Base-by-base conservation (phyloP, 257 asterid genomes). In the Asclepias syriaca region DNA sequence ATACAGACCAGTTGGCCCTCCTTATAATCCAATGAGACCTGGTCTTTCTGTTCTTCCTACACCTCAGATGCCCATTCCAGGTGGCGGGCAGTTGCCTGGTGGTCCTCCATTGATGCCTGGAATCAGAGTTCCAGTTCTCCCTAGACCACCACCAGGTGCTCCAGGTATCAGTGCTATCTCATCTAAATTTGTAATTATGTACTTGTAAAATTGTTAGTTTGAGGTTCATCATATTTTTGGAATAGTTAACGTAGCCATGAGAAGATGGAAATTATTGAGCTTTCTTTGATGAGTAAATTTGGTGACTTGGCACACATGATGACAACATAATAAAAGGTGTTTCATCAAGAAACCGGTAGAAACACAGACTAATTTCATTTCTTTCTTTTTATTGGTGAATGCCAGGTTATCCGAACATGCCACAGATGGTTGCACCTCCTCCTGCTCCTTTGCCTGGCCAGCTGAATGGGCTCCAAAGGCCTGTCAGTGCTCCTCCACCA, bases 71-170 rank as follows among this genome's bases (percentile, higher is more conserved):
- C 78, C 85, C 13, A 67, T 86, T 65, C 90, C 87, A 7, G 98
- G 89, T 59, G 68, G 65, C 32, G 58, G 90, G 45, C 90, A 87
- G 75, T 59, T 85, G 63, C 93, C 87, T 57, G 68, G 83, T 53
- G 86, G 93, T 64, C 27, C 71, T 7, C 80, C 67, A 19, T 78
- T 81, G 66, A 7, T 85, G 24, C 91, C 88, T 1, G 96, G 96
- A 68, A 64, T 88, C 75, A 89, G 99, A 81, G 95, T 87, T 73
- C 97, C 91, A 73, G 55, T 88, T 56, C 77, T 91, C 77, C 93
- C 97, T 13, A 84, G 95, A 76, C 98, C 97, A n/a, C 66, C 84
- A 80, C 88, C 93, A 21, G 96, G 95, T 58, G 69, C 79, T 73
- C 90, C 92, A 59, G 96, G 97, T 89, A 72, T 27, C 37, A 76